A percentile compares a stretch with the other conserved stretches of the same genome.
Evolutionary conservation across 139 green algal genomes (phyloP).

Genomic region (Chlamydomonas eustigma): DNA sequence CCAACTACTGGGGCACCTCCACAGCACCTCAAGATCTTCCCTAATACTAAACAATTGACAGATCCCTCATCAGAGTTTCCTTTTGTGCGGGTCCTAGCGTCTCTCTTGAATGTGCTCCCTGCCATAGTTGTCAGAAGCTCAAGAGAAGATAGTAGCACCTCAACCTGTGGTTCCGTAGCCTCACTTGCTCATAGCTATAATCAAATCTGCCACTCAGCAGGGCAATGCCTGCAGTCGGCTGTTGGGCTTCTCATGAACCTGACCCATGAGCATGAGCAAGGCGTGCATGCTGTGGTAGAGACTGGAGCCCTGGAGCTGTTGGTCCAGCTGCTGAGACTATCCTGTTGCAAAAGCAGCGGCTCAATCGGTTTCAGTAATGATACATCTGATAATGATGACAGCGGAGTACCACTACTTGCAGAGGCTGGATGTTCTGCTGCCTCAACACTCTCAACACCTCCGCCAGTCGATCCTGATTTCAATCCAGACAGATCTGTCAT

Average conservation of each 20-base stretch:
- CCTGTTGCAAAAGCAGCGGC: no score
- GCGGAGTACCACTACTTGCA: no score
- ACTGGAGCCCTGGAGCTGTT: slow-evolving; percentile 24
- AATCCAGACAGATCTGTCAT: slow-evolving; percentile 22
- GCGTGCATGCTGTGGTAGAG: slow-evolving; percentile 31
- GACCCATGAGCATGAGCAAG: slow-evolving; percentile 56
- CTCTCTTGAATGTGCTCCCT: neutral
- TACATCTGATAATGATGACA: no score
- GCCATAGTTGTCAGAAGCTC: neutral
- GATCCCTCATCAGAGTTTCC: neutral
- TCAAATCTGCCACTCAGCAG: neutral
- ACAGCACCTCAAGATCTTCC: no score
- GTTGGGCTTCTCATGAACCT: slow-evolving; percentile 73
- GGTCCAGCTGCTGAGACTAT: slow-evolving; percentile 2
- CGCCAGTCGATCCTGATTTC: neutral
- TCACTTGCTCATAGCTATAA: neutral
- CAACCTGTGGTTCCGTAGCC: no score
- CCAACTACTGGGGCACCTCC: no score
- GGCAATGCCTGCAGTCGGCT: slow-evolving; percentile 30
- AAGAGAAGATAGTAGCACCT: neutral
- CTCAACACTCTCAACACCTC: neutral
- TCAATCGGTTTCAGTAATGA: no score
- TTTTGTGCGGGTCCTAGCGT: neutral
- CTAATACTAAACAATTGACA: neutral
- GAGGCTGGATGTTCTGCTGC: neutral